These are phyloP conservation scores for Wickerhamomyces bovis DNA, from an alignment of 805 yeast species.

Conservation along the genomic window DNA sequence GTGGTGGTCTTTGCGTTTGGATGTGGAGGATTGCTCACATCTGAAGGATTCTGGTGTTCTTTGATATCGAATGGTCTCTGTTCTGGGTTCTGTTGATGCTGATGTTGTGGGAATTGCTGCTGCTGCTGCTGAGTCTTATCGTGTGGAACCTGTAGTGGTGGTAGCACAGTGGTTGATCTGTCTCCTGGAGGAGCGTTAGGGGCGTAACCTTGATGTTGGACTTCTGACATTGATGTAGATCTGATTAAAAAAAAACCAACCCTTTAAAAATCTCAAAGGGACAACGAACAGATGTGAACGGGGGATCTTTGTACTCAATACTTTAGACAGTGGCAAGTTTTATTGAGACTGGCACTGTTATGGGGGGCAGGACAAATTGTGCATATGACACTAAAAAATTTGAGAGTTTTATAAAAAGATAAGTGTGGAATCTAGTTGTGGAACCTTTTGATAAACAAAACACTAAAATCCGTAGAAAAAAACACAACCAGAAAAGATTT, in stretches of 20 bases:
- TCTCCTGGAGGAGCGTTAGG: not conserved
- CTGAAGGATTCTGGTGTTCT: not conserved
- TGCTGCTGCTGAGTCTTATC: not conserved
- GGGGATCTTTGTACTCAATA: too few relatives aligned
- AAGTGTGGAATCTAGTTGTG: not conserved
- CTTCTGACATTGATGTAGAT: not conserved
- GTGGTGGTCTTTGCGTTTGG: slow-evolving; percentile 61
- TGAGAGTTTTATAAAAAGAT: too few relatives aligned
- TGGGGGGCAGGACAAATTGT: too few relatives aligned
- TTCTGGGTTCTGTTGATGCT: not conserved
- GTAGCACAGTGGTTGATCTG: not conserved
- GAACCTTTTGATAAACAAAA: too few relatives aligned
- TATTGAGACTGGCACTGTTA: too few relatives aligned
- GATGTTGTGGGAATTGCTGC: not conserved
- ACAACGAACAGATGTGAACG: not conserved
- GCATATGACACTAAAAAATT: not conserved
- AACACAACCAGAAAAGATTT: not conserved
- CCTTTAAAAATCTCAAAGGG: not conserved
- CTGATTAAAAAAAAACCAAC: not conserved
- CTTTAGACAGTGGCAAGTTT: too few relatives aligned
- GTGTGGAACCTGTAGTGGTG: not conserved
- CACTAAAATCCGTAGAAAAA: not conserved
- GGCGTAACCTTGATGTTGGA: not conserved
- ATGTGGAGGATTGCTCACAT: slow-evolving; percentile 13
- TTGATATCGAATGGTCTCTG: not conserved